Evolutionary conservation across 2,329 filamentous ascomycete species (phyloP).

Genomic region (Fusarium torulosum): DNA sequence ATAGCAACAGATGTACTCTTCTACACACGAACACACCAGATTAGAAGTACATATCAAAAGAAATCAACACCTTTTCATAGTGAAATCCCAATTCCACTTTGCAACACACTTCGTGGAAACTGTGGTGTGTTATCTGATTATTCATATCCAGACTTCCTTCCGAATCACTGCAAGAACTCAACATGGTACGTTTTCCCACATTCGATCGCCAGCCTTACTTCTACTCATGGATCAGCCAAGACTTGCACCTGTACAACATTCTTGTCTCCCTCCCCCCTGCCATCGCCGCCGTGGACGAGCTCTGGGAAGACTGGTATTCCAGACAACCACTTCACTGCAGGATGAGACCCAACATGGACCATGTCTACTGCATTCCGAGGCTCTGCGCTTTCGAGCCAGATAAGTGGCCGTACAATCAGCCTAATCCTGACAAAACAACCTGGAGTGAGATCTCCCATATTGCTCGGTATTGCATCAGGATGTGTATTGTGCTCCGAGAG

Average conservation of each 20-base stretch:
- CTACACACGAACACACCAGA: too few species aligned
- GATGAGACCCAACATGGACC: background rate
- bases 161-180: too few species aligned
- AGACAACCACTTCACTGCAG: background rate
- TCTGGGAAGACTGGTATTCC: constrained; percentile 20
- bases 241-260: background rate
- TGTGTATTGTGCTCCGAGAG: background rate
- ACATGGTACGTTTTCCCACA: too few species aligned
- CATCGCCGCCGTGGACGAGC: constrained; percentile 7
- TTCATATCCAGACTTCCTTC: too few species aligned
- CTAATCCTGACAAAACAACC: constrained; percentile 18
- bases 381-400: constrained; percentile 3
- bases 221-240: background rate
- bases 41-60: too few species aligned
- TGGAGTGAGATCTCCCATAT: background rate
- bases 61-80: too few species aligned
- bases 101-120: too few species aligned
- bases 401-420: constrained; percentile 11
- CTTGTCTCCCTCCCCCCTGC: background rate
- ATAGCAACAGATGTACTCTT: too few species aligned
- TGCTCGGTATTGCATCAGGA: background rate
- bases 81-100: too few species aligned
- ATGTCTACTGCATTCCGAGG: background rate
- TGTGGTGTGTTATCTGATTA: too few species aligned
- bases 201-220: background rate